Evolutionary conservation across 176 grass and related monocot species (phyloP).

Genomic region (Lolium multiflorum): DNA sequence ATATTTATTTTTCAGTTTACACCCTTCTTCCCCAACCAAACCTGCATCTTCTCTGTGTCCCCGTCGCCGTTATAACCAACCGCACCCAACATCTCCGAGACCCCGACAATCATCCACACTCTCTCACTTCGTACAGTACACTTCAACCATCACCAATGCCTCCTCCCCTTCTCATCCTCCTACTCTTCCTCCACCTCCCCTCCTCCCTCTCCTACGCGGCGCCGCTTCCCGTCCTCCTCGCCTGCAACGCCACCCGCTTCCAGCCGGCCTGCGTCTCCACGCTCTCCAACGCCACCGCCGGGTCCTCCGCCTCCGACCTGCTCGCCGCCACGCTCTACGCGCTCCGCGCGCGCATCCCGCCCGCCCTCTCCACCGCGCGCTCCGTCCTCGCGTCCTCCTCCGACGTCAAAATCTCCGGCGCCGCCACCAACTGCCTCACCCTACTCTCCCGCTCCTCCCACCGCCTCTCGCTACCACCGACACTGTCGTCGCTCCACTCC

Average conservation of each 20-base stretch:
- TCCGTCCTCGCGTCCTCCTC: conserved; percentile 62
- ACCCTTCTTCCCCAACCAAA: conserved; percentile 25
- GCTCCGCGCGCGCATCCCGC: conserved; percentile 53
- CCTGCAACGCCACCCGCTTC: conserved; percentile 82
- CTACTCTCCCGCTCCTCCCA: conserved; percentile 60
- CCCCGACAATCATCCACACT: background rate
- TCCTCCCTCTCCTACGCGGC: conserved; percentile 36
- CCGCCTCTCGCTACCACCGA: conserved; percentile 63
- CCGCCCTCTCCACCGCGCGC: conserved; percentile 63
- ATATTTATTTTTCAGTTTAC: background rate
- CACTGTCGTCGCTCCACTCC: conserved; percentile 49
- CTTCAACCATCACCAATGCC: conserved; percentile 13
- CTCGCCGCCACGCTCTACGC: conserved; percentile 48
- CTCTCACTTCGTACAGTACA: conserved; percentile 4
- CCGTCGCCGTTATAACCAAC: conserved; percentile 27
- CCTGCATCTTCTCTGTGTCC: background rate
- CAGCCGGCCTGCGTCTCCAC: conserved; percentile 61
- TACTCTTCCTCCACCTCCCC: background rate
- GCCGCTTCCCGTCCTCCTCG: conserved; percentile 57
- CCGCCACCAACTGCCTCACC: conserved; percentile 90
- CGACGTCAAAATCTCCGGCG: conserved; percentile 73
- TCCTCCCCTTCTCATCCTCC: conserved; percentile 37
- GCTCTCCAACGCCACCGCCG: conserved; percentile 49
- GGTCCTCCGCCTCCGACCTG: conserved; percentile 57
- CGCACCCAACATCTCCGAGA: background rate